Percentiles rank a stretch among this genome's conserved stretches.
Evolutionary conservation across 2,329 filamentous ascomycete genomes (phyloP).

Genomic region (Ophidiomyces ophidiicola): DNA sequence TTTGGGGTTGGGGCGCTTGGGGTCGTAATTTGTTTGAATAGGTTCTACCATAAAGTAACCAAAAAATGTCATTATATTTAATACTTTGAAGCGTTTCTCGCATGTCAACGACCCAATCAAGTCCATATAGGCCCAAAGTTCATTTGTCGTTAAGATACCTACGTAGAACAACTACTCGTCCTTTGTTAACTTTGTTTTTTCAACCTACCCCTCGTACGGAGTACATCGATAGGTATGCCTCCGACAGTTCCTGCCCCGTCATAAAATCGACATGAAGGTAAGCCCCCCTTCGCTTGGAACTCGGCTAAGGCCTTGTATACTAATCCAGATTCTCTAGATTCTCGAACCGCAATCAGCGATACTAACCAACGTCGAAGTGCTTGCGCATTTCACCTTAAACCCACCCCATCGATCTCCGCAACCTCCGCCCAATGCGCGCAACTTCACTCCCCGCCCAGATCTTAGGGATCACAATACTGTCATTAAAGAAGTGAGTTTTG

Average conservation of each 20-base stretch:
- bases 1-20: slow-evolving; percentile 11
- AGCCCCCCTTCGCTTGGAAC: neutral
- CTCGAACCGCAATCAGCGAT: slow-evolving; percentile 36
- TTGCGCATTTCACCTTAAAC: slow-evolving; percentile 31
- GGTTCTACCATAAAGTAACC: slow-evolving; percentile 1
- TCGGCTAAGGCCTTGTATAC: neutral
- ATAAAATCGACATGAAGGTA: slow-evolving; percentile 1
- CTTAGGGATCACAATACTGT: slow-evolving; percentile 37
- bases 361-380: slow-evolving; percentile 35
- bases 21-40: slow-evolving; percentile 7
- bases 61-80: slow-evolving; percentile 5
- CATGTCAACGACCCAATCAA: no score
- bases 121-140: no score
- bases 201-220: no score
- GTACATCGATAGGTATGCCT: no score
- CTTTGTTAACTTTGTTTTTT: no score
- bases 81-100: no score
- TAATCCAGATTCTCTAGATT: slow-evolving; percentile 22
- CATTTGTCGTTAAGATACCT: no score
- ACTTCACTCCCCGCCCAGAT: slow-evolving; percentile 32
- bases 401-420: slow-evolving; percentile 32
- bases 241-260: no score
- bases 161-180: no score
- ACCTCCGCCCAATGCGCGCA: slow-evolving; percentile 26
- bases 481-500: slow-evolving; percentile 35